Evolutionary conservation across 208 protist genomes (phyloP), one percentile per base, ranked within the genome.

Genomic region (Kentomonas sorsogonicus): DNA sequence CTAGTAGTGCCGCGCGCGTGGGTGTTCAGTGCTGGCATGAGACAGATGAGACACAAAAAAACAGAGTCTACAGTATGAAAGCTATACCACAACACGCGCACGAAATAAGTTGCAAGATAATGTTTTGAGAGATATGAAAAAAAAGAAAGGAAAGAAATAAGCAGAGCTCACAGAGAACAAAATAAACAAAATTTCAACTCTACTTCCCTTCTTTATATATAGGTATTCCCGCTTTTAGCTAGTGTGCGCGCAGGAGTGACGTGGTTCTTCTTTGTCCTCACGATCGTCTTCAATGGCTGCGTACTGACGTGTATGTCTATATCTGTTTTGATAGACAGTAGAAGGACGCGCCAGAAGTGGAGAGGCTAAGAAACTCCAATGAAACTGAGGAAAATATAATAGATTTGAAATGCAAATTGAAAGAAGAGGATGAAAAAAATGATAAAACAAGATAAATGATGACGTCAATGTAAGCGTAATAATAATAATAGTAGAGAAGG

Each of bases 61-160:
- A 15, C 29, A 47, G 3, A 40, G 27, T 39, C 29, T 18, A n/a
- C 0, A 6, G 34, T 43, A 41, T 50, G 11, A 31, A 31, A 16
- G 11, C 29, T 45, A 40, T 34, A 47, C 34, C 34, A 36, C 29
- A n/a, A n/a, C n/a, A n/a, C n/a, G n/a, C n/a, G n/a, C n/a, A n/a
- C n/a, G n/a, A 18, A 47, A 47, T 9, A 47, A 47, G 10, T 27
- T 20, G 23, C 5, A 15, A 27, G 15, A 15, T 5, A 47, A 15
- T 47, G 5, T 47, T 27, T 47, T 27, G 5, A 20, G 6, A 5
- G 9, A 20, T 27, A 20, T 47, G 16, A 47, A 47, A 44, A 66
- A 53, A 29, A 16, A 25, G 56, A 16, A 64, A 20, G 53, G 48
- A 53, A 52, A 55, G 30, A 60, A 13, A 64, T 40, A 59, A 39